Conservation (phyloP, 345 rosid species). For the Clausena lansium region DNA sequence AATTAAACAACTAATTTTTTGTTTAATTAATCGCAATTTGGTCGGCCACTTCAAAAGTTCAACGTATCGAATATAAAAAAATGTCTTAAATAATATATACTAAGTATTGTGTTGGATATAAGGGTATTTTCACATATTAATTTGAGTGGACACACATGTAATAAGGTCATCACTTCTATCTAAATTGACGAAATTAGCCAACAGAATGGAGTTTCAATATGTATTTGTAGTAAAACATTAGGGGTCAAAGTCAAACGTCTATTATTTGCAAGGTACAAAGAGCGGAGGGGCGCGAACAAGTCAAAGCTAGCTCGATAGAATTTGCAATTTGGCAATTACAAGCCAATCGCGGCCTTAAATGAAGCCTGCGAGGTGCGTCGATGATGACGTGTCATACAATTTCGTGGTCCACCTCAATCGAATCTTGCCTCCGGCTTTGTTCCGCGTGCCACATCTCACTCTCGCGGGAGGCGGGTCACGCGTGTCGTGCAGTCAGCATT, state of each 20-base stretch:
- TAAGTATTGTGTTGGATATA: too few relatives aligned
- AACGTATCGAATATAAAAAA: neutral
- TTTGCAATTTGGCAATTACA: too few relatives aligned
- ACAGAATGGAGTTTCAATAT: too few relatives aligned
- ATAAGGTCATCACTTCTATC: too few relatives aligned
- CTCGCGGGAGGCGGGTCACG: neutral
- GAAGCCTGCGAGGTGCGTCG: neutral
- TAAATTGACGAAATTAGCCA: too few relatives aligned
- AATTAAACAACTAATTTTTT: neutral
- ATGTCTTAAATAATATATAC: neutral
- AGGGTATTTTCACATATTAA: too few relatives aligned
- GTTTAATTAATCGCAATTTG: neutral
- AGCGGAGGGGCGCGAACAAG: too few relatives aligned
- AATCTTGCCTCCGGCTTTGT: constrained; percentile 1
- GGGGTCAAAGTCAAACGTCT: too few relatives aligned
- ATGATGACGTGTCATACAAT: constrained; percentile 21
- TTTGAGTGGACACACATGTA: too few relatives aligned
- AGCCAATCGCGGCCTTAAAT: constrained; percentile 12
- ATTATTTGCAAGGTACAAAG: too few relatives aligned
- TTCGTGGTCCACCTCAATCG: neutral
- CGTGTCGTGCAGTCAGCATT: neutral
- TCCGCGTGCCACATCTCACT: constrained; percentile 17
- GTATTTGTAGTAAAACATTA: too few relatives aligned
- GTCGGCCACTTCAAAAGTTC: neutral
- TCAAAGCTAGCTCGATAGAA: too few relatives aligned